Conservation (phyloP, 2,329 filamentous ascomycete species). For the Fusarium sp. region DNA sequence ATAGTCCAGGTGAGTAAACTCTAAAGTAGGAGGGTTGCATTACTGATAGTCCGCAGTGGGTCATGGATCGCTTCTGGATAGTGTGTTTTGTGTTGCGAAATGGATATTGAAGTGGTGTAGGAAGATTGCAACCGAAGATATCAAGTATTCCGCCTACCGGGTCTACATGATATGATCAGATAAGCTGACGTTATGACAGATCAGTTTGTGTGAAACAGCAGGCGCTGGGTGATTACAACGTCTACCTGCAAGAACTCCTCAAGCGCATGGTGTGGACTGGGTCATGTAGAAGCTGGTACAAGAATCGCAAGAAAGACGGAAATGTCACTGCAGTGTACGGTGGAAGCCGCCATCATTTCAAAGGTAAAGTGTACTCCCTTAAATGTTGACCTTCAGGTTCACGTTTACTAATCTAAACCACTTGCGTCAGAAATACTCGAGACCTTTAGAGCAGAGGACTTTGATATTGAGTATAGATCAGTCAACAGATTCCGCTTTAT, state of each 20-base stretch:
- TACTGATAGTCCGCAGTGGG: neutral
- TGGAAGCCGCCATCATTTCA: neutral
- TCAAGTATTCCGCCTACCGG: neutral
- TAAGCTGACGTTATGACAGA: neutral
- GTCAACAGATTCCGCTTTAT: neutral
- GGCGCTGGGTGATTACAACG: conserved; percentile 12
- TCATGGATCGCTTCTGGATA: neutral
- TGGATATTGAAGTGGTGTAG: neutral
- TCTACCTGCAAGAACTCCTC: conserved; percentile 4
- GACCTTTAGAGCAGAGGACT: neutral
- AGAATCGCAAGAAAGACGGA: neutral
- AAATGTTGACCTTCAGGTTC: rapidly evolving
- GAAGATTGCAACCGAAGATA: neutral
- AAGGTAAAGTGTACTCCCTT: neutral
- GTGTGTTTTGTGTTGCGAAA: neutral
- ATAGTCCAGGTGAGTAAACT: neutral
- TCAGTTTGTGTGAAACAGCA: neutral
- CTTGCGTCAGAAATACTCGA: neutral
- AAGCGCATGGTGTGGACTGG: conserved; percentile 10
- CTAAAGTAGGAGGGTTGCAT: neutral
- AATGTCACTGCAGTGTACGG: neutral
- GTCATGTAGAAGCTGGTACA: neutral
- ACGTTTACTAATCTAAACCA: neutral
- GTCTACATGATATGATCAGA: neutral
- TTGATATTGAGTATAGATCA: neutral